Conservation (phyloP, 176 grass and related monocot species). For the Alloteropsis semialata region DNA sequence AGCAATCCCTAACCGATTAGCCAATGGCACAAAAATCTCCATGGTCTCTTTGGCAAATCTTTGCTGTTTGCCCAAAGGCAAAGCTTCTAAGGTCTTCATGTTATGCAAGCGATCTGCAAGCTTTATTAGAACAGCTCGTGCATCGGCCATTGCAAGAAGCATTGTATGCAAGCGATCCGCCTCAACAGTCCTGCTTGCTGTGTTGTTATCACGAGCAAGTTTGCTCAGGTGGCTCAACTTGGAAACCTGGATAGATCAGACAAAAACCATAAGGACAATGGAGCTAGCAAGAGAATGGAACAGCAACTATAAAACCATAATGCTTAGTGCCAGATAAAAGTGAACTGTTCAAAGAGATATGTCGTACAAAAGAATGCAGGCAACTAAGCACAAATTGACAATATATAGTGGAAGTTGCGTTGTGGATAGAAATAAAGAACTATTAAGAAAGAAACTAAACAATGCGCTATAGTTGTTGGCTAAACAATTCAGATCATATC, state of each 20-base stretch:
- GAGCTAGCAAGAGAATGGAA: neutral
- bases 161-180: conserved; percentile 88
- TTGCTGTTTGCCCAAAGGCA: conserved; percentile 47
- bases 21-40: conserved; percentile 71
- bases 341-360: neutral
- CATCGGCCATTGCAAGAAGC: conserved; percentile 87
- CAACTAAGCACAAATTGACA: neutral
- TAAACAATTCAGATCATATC: neutral
- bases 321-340: neutral
- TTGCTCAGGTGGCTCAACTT: conserved; percentile 83
- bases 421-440: neutral
- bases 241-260: conserved; percentile 57
- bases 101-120: conserved; percentile 72
- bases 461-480: neutral
- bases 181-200: conserved; percentile 64
- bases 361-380: neutral
- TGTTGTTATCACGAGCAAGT: conserved; percentile 76
- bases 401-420: neutral
- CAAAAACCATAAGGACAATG: neutral
- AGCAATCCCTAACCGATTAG: conserved; percentile 62
- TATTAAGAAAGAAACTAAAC: neutral
- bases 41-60: conserved; percentile 61
- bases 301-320: neutral
- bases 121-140: conserved; percentile 65
- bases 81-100: conserved; percentile 62